Evolutionary conservation across 345 rosid genomes (phyloP), one percentile per base, ranked within the genome.

Genomic region (Hibiscus trionum): DNA sequence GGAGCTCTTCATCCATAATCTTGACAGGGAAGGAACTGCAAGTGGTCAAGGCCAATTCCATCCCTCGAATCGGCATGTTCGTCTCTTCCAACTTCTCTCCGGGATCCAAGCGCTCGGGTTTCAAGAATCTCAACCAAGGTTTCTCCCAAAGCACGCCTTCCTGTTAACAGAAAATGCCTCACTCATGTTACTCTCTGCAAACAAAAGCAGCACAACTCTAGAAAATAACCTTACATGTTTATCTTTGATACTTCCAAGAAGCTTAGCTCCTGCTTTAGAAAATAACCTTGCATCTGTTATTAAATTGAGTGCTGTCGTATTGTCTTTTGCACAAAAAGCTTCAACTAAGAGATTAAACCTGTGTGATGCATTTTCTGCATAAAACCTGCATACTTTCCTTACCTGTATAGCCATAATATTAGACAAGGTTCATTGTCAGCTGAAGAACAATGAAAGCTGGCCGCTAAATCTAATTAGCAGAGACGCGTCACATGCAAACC

Each of bases 101-200:
- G 1, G 85, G 82, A 53, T 82, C 81, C 72, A 5, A 53, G 68
- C 67, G 61, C 67, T 72, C 81, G 35, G 84, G 73, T 72, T 79
- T 84, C 80, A 80, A 77, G 58, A 84, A 19, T 66, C 77, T 87
- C 49, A 82, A 75, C n/a, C 91, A 93, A 72, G 89, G 74, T 56
- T 75, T 87, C 87, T 94, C 97, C 97, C 98, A 94, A 72, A 77
- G 81, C 85, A 85, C 79, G 82, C 95, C 87, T 82, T 80, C 93
- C 97, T 91, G 86, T 66, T 71, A 14, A 46, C 37, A 46, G 16
- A 59, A 26, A 26, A 53, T 11, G 6, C 46, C 17, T 52, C 49
- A 55, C 1, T 53, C 2, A 52, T 3, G 11, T 49, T 49, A 29
- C 14, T 39, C 14, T 57, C 0, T 7, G 8, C 26, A 39, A 10